These are phyloP conservation scores for Nothopassalora personata DNA, from an alignment of 2,329 filamentous ascomycete genomes.

Conservation along the genomic window DNA sequence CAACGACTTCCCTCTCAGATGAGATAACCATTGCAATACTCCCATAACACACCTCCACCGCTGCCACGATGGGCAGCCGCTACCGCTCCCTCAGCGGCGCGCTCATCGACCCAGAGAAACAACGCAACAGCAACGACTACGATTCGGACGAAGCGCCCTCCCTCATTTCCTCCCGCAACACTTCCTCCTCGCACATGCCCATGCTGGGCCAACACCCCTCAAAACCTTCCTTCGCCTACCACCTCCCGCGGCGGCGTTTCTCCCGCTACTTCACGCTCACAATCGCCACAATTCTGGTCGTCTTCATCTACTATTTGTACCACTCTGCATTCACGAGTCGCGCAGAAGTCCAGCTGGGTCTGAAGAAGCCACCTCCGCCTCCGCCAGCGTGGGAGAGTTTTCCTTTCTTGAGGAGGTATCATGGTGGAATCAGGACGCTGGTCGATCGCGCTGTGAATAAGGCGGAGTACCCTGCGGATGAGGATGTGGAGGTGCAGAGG, in stretches of 20 bases:
- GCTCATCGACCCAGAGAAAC: slow-evolving; percentile 37
- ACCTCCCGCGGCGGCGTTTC: slow-evolving; percentile 52
- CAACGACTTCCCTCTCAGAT: background rate
- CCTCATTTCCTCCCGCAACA: slow-evolving; percentile 26
- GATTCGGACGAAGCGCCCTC: slow-evolving; percentile 28
- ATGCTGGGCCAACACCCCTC: slow-evolving; percentile 27
- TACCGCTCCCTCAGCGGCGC: slow-evolving; percentile 32
- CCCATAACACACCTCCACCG: background rate
- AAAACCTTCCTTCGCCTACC: slow-evolving; percentile 31
- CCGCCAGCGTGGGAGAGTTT: slow-evolving; percentile 82
- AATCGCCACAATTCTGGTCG: slow-evolving; percentile 61
- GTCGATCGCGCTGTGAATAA: slow-evolving; percentile 60
- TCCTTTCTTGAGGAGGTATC: slow-evolving; percentile 79
- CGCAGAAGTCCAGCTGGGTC: slow-evolving; percentile 52
- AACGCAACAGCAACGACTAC: slow-evolving; percentile 33
- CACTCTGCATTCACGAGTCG: slow-evolving; percentile 38
- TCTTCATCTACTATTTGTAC: slow-evolving; percentile 74
- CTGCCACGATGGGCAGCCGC: slow-evolving; percentile 18
- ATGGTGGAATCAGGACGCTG: slow-evolving; percentile 75
- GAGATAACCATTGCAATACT: background rate
- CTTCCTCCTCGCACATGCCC: slow-evolving; percentile 22
- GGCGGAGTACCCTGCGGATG: slow-evolving; percentile 72
- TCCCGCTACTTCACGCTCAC: slow-evolving; percentile 72
- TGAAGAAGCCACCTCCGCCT: slow-evolving; percentile 49
- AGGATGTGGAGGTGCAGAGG: slow-evolving; percentile 52